These are phyloP conservation scores for Purpureocillium lavendulum DNA, from an alignment of 2,329 filamentous ascomycete species.

Conservation along the genomic window DNA sequence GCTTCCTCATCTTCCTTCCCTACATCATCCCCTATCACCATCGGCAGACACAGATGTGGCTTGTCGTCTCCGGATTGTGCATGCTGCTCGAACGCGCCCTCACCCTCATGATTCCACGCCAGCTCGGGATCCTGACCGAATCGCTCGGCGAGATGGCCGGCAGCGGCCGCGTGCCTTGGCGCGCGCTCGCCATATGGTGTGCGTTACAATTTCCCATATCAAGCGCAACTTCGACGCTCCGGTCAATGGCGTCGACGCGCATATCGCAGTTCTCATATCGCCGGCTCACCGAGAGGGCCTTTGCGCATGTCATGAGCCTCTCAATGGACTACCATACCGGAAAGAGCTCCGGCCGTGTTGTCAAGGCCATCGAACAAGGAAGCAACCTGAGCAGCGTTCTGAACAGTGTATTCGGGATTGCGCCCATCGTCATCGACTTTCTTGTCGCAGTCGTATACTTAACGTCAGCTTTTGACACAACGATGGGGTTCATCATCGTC, in stretches of 20 bases:
- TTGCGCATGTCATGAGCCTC: conserved; percentile 56
- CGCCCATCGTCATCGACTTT: conserved; percentile 11
- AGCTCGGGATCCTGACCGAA: conserved; percentile 16
- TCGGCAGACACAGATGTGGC: conserved; percentile 14
- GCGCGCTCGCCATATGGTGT: background rate
- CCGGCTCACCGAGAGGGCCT: conserved; percentile 45
- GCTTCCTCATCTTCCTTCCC: conserved; percentile 15
- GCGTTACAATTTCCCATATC: background rate
- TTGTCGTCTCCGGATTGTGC: conserved; percentile 12
- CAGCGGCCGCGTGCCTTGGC: background rate
- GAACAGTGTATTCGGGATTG: conserved; percentile 32
- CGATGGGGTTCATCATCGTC: conserved; percentile 11
- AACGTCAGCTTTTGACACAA: conserved; percentile 41
- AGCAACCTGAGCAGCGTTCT: conserved; percentile 48
- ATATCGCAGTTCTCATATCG: conserved; percentile 29
- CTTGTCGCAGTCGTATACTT: conserved; percentile 49
- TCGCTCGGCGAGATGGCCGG: conserved; percentile 3
- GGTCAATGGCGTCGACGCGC: conserved; percentile 11
- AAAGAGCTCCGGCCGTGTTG: conserved; percentile 53
- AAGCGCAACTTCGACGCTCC: background rate
- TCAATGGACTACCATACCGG: conserved; percentile 61
- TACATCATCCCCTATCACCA: conserved; percentile 16
- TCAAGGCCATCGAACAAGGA: conserved; percentile 54
- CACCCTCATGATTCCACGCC: conserved; percentile 15
- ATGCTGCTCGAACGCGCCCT: conserved; percentile 12